These are phyloP conservation scores for Metschnikowia peoriensis DNA, from an alignment of 805 yeast species.

Conservation along the genomic window DNA sequence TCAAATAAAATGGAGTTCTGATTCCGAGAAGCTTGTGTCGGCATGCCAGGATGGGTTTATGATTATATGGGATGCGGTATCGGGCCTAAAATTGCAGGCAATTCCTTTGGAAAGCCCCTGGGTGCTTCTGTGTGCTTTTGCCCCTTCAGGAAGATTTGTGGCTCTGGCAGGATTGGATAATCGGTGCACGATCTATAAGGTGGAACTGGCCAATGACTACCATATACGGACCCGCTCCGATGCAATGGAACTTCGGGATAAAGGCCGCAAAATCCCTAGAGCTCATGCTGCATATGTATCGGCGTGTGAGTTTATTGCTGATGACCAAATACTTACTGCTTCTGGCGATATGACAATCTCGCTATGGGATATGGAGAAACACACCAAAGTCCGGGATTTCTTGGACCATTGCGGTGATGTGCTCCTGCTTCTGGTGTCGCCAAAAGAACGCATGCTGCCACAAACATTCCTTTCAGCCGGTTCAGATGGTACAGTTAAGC, in stretches of 20 bases:
- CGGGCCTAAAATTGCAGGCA: slow-evolving; percentile 69
- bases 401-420: slow-evolving; percentile 75
- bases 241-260: slow-evolving; percentile 13
- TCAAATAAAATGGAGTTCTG: slow-evolving; percentile 64
- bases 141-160: slow-evolving; percentile 62
- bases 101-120: slow-evolving; percentile 73
- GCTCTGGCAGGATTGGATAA: slow-evolving; percentile 87
- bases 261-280: slow-evolving; percentile 23
- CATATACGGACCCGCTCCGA: slow-evolving; percentile 1
- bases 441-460: slow-evolving; percentile 9
- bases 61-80: slow-evolving; percentile 76
- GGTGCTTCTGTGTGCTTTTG: slow-evolving; percentile 72
- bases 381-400: slow-evolving; percentile 51
- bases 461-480: slow-evolving; percentile 56
- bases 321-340: slow-evolving; percentile 58
- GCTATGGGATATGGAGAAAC: slow-evolving; percentile 74
- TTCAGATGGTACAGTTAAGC: slow-evolving; percentile 63
- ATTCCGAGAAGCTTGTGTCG: slow-evolving; percentile 58
- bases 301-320: slow-evolving; percentile 64
- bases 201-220: slow-evolving; percentile 8
- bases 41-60: slow-evolving; percentile 87
- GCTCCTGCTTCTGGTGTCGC: slow-evolving; percentile 38
- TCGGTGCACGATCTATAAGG: slow-evolving; percentile 65
- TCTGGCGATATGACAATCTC: slow-evolving; percentile 82
- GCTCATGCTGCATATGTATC: slow-evolving; percentile 85